Conservation (phyloP, 2,329 filamentous ascomycete species). For the Xylaria sp. region DNA sequence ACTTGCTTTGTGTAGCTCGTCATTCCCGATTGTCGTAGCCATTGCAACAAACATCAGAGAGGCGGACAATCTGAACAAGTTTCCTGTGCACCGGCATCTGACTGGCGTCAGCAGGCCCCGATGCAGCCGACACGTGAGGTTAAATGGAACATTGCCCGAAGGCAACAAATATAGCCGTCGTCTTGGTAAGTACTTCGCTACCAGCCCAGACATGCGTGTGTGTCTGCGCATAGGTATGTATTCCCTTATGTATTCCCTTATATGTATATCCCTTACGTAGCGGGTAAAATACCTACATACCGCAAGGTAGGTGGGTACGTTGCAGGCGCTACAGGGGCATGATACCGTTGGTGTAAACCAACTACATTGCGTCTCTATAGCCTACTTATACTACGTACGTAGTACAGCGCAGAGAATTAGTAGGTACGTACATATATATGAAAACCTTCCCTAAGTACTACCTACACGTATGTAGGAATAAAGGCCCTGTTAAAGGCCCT, state of each 20-base stretch:
- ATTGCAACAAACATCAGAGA: slow-evolving; percentile 13
- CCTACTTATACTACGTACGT: too few species aligned
- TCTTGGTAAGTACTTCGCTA: background rate
- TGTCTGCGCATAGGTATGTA: background rate
- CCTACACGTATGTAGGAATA: background rate
- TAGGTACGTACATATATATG: too few species aligned
- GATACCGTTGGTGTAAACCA: background rate
- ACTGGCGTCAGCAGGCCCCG: slow-evolving; percentile 17
- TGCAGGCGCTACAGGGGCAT: background rate
- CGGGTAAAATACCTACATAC: background rate
- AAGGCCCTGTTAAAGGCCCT: slow-evolving; percentile 6
- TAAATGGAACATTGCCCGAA: slow-evolving; percentile 16
- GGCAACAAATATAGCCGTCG: slow-evolving; percentile 15
- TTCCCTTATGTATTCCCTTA: too few species aligned
- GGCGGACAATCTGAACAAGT: slow-evolving; percentile 5
- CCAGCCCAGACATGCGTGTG: too few species aligned
- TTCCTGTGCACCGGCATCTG: slow-evolving; percentile 11
- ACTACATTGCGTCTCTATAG: too few species aligned
- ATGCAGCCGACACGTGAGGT: slow-evolving; percentile 15
- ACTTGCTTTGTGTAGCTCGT: background rate
- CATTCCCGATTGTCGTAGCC: slow-evolving; percentile 2
- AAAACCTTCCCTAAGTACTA: too few species aligned
- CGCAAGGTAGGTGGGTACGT: slow-evolving; percentile 7
- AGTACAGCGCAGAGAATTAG: too few species aligned
- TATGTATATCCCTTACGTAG: slow-evolving; percentile 1